Conservation (phyloP, 441 rosid genomes). For the Mallotus repandus region DNA sequence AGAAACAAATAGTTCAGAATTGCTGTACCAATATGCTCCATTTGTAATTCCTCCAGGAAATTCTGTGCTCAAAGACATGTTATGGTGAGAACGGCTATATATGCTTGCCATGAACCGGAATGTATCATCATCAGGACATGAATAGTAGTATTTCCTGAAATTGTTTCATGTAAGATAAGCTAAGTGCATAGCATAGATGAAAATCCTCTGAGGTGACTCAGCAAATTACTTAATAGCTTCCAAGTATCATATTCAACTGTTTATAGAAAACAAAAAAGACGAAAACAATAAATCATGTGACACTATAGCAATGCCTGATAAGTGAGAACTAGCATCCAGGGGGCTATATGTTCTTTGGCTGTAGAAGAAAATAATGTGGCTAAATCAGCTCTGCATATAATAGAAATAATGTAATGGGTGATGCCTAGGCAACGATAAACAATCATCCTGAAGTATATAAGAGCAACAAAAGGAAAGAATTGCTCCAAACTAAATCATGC, state of each 20-base stretch:
- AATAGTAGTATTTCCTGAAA: conserved; percentile 76
- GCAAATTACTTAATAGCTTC: neutral
- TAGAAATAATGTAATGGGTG: conserved; percentile 2
- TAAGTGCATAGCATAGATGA: conserved; percentile 8
- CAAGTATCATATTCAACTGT: neutral
- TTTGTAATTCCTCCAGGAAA: conserved; percentile 89
- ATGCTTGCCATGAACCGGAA: conserved; percentile 72
- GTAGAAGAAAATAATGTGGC: conserved; percentile 6
- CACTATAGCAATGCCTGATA: neutral
- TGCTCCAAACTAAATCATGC: neutral
- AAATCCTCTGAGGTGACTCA: conserved; percentile 4
- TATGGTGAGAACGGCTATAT: conserved; percentile 79
- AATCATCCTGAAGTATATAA: neutral
- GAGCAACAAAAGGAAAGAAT: neutral
- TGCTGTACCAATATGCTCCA: conserved; percentile 83
- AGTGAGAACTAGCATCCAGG: neutral
- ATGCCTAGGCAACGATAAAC: neutral
- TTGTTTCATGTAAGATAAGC: conserved; percentile 23
- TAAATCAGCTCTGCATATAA: conserved; percentile 12
- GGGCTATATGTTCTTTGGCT: conserved; percentile 6
- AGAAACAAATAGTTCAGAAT: neutral
- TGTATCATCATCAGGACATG: conserved; percentile 88
- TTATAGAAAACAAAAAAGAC: neutral
- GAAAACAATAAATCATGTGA: neutral
- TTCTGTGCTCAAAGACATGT: conserved; percentile 91